Evolutionary conservation across 768 basidiomycete genomes (phyloP).

Genomic region (Mycena olivaceomarginata): DNA sequence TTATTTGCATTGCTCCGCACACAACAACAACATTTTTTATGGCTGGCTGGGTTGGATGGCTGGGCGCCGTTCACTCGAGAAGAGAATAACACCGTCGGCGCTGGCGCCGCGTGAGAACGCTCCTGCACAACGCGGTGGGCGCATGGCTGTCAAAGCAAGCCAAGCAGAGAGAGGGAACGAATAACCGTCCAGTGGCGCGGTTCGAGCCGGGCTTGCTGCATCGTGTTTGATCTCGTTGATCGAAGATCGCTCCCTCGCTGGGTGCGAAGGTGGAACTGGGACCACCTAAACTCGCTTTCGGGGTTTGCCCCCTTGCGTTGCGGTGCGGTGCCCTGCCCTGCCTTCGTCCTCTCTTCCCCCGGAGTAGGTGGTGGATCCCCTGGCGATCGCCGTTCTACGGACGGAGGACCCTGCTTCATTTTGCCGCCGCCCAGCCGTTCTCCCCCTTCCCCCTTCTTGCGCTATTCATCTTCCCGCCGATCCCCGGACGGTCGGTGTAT

Average conservation of each 20-base stretch:
- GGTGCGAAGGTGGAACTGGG: background rate
- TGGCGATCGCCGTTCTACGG: conserved; percentile 16
- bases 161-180: conserved; percentile 14
- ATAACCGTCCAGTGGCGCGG: conserved; percentile 7
- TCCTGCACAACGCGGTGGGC: background rate
- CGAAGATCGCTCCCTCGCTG: conserved; percentile 34
- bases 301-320: background rate
- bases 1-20: conserved; percentile 50
- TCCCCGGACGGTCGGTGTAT: background rate
- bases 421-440: conserved; percentile 16
- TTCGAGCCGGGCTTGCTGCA: conserved; percentile 34
- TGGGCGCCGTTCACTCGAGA: conserved; percentile 8
- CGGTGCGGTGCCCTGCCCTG: background rate
- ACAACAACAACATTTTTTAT: conserved; percentile 40
- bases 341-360: conserved; percentile 5
- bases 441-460: background rate
- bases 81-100: conserved; percentile 21
- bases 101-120: conserved; percentile 31
- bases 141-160: background rate
- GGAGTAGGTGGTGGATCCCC: conserved; percentile 42
- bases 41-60: conserved; percentile 15
- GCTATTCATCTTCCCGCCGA: background rate
- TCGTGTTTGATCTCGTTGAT: conserved; percentile 49
- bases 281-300: no score
- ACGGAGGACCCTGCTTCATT: conserved; percentile 19